A percentile compares a stretch with the other conserved stretches of the same genome.
Evolutionary conservation across 2,329 filamentous ascomycete genomes (phyloP).

Genomic region (Penicillium sp.): DNA sequence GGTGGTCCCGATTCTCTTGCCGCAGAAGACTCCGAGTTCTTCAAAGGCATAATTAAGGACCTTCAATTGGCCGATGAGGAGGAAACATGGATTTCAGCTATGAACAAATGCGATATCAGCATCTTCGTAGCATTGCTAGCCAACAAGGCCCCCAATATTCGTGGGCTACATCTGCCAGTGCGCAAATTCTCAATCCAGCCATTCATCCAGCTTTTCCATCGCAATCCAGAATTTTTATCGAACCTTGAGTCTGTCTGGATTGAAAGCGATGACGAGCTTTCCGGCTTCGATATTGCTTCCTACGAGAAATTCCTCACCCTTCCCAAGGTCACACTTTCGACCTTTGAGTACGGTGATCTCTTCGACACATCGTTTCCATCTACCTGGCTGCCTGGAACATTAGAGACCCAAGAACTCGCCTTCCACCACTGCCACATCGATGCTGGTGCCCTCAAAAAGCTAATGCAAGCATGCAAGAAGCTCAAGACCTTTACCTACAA

Average conservation of each 20-base stretch:
- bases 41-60: slow-evolving; percentile 8
- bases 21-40: slow-evolving; percentile 6
- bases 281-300: slow-evolving; percentile 10
- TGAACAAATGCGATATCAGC: slow-evolving; percentile 12
- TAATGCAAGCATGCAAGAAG: slow-evolving; percentile 8
- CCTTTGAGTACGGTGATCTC: slow-evolving; percentile 20
- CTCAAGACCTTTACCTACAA: slow-evolving; percentile 13
- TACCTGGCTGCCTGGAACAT: slow-evolving; percentile 2
- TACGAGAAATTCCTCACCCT: slow-evolving; percentile 15
- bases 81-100: slow-evolving; percentile 15
- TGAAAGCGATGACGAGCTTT: background rate
- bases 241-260: slow-evolving; percentile 17
- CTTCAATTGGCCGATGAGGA: slow-evolving; percentile 17
- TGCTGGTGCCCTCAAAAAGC: background rate
- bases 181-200: slow-evolving; percentile 5
- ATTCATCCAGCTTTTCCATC: slow-evolving; percentile 11
- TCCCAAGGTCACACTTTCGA: slow-evolving; percentile 5
- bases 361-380: slow-evolving; percentile 6
- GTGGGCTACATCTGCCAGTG: slow-evolving; percentile 14
- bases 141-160: slow-evolving; percentile 23
- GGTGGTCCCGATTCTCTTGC: background rate
- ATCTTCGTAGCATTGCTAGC: slow-evolving; percentile 19
- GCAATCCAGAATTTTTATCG: slow-evolving; percentile 14
- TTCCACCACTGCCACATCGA: slow-evolving; percentile 7
- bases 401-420: background rate